These are phyloP conservation scores for Calonectria montana DNA, from an alignment of 2,329 filamentous ascomycete genomes.

Conservation along the genomic window DNA sequence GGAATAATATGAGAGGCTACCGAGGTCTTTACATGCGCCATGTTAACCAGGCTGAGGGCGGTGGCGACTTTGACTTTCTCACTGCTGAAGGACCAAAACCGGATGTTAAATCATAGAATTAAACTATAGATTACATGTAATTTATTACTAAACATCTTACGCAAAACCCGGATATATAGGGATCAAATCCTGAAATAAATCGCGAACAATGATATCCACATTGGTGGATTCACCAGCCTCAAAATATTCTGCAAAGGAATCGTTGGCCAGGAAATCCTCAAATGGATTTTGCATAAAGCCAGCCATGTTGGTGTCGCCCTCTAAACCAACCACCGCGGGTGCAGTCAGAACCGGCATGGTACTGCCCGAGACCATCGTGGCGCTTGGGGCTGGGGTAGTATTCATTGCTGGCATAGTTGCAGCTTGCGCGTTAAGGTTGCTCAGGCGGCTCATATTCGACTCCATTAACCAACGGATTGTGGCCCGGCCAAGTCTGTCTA, in stretches of 20 bases:
- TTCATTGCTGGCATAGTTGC: not conserved
- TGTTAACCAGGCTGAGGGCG: constrained; percentile 70
- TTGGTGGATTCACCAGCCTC: constrained; percentile 44
- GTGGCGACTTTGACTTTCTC: constrained; percentile 72
- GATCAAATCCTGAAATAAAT: constrained; percentile 52
- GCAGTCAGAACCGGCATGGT: constrained; percentile 8
- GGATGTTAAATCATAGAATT: not conserved
- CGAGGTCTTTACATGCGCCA: constrained; percentile 68
- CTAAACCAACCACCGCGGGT: not conserved
- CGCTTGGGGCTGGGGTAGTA: not conserved
- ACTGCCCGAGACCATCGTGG: constrained; percentile 10
- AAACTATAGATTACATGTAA: not conserved
- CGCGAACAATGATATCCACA: constrained; percentile 48
- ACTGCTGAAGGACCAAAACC: constrained; percentile 54
- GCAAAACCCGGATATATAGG: constrained; percentile 39
- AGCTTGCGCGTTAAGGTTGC: not conserved
- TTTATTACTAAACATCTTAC: not conserved
- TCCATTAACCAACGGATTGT: constrained; percentile 45
- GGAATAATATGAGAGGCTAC: constrained; percentile 63
- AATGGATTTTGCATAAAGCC: constrained; percentile 33
- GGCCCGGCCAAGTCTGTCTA: constrained; percentile 52
- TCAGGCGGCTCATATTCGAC: not conserved
- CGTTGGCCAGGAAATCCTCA: constrained; percentile 39
- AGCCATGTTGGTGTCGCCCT: not conserved
- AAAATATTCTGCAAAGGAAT: constrained; percentile 44